Base-by-base conservation (phyloP, 257 asterid genomes). In the Fraxinus anomala region DNA sequence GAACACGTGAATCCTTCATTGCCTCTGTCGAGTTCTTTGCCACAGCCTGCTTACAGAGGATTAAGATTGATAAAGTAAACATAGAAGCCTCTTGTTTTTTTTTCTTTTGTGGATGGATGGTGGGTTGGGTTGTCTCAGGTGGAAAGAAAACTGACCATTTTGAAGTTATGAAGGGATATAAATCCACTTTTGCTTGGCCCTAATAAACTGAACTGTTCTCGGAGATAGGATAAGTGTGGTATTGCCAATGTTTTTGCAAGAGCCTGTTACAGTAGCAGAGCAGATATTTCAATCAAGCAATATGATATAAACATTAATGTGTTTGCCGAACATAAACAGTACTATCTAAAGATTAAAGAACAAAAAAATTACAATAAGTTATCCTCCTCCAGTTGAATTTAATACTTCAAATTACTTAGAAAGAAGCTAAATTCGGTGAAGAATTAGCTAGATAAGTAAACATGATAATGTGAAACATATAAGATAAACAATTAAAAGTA, bases 151-250 rank as follows among this genome's bases (percentile, higher is more conserved):
- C 86, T 80, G 70, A 90, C 98, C 85, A 79, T 39, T 89, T 90
- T 96, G 78, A 92, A 91, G 83, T 89, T 93, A 76, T 89, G 91
- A 28, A 93, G 70, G 33, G 97, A 88, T 74, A 93, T 82, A 74
- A 86, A 84, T 73, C 98, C 99, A 73, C 89, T 93, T 88, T 86
- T 93, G 84, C 83, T 92, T 73, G 98, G 98, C 73, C 96, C 97
- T 42, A 96, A 78, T 70, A 93, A 74, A 7, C 91, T 85, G 81
- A 92, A 96, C 82, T 96, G 99, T 73, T 92, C 99, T 73, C 94
- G 89, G 73, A 96, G 95, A 86, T 93, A 96, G 77, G 94, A 88
- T 78, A 93, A 80, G 73, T 96, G 97, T 3, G 92, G 87, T 59
- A 89, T 77, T 1, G 94, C 86, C 89, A 96, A 88, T 16, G 97